Evolutionary conservation across 163 green algal genomes (phyloP).

Genomic region (Chlorella variabilis): DNA sequence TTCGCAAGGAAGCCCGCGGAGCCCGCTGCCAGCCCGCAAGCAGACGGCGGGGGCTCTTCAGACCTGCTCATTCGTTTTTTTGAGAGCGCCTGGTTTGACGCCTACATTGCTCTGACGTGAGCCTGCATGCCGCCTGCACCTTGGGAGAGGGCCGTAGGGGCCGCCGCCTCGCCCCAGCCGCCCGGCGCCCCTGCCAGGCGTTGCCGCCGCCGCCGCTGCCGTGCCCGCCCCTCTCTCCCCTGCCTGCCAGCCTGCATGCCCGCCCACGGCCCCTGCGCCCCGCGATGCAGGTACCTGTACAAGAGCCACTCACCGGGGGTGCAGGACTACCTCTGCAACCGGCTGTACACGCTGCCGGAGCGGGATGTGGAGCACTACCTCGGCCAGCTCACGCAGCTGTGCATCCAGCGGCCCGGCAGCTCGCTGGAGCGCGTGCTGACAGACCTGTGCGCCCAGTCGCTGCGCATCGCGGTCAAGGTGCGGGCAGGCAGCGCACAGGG

Average conservation of each 20-base stretch:
- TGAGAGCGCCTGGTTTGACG: constrained; percentile 89
- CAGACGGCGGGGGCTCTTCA: neutral
- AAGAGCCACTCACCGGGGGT: constrained; percentile 76
- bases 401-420: constrained; percentile 63
- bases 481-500: neutral
- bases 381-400: constrained; percentile 88
- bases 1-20: neutral
- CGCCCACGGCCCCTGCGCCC: no score
- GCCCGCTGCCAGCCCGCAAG: no score
- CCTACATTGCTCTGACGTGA: constrained; percentile 90
- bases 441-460: constrained; percentile 80
- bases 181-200: neutral
- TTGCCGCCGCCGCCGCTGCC: neutral
- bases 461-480: constrained; percentile 90
- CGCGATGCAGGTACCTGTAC: constrained; percentile 71
- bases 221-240: neutral
- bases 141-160: no score
- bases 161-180: neutral
- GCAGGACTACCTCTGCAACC: constrained; percentile 93
- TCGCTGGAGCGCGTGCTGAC: constrained; percentile 84
- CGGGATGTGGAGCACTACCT: constrained; percentile 81
- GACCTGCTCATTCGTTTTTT: constrained; percentile 94
- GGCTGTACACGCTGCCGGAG: constrained; percentile 86
- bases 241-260: neutral
- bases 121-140: no score